Evolutionary conservation across 2,329 filamentous ascomycete genomes (phyloP), one percentile per base, ranked within the genome.

Genomic region (Simplicillium sp.): DNA sequence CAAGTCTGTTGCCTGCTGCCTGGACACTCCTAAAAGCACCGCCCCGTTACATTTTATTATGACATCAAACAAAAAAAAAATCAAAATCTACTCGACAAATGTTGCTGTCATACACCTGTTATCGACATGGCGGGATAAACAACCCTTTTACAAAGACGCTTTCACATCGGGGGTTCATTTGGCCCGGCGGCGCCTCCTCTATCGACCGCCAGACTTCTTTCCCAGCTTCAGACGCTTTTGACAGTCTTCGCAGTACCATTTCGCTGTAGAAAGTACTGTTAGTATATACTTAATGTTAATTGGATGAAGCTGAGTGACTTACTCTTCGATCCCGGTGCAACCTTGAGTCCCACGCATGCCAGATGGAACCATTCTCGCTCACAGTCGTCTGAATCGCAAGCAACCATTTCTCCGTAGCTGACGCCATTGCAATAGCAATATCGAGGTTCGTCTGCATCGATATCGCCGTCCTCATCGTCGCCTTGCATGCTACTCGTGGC

Each of bases 391-490:
- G 78, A 79, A 56, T 89, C 85, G 54, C 84, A 89, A 3, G 82
- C 85, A 34, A 89, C 83, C 85, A 89, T 89, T 62, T 87, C 84
- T 15, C 85, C 84, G 54, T 87, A 89, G 53, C 83, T 87, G 41
- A 87, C 80, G 37, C 80, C 75, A 50, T 87, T 83, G 58, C 85
- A 88, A 61, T 86, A 86, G 59, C 85, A 87, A 59, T 89, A 89
- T 12, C 78, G 70, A 31, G 80, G 82, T 56, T 89, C 84, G 48
- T 84, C 77, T 4, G 73, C 77, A 45, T 83, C 81, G 31, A 83
- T 78, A 7, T 79, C 77, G 11, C 78, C 80, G 12, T 63, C 64
- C 8, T 64, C 64, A 7, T 61, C 60, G 5, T 63, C 60, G 7
- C 50, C 55, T 38, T 64, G 63, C 41, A 60, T 59, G 46, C 63